Evolutionary conservation across 2,329 filamentous ascomycete genomes (phyloP).

Genomic region (Trichoderma sp.): DNA sequence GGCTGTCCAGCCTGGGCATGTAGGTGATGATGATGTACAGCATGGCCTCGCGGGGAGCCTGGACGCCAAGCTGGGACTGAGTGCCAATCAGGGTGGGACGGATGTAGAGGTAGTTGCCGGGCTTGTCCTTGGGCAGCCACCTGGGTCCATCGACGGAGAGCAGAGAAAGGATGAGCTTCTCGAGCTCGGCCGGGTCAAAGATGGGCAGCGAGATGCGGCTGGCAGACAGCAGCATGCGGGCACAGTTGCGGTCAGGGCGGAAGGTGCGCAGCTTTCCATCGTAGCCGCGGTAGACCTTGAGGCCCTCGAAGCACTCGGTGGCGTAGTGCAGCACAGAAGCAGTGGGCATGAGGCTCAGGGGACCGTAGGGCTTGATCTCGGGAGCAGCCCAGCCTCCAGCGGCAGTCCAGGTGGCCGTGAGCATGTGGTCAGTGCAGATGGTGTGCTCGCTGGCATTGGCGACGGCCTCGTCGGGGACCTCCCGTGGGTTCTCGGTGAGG

Average conservation of each 20-base stretch:
- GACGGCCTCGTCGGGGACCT: conserved; percentile 55
- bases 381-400: conserved; percentile 72
- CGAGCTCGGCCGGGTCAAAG: conserved; percentile 72
- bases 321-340: conserved; percentile 85
- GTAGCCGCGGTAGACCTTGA: conserved; percentile 78
- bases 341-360: conserved; percentile 77
- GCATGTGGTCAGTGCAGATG: conserved; percentile 85
- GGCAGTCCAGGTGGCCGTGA: conserved; percentile 70
- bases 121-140: conserved; percentile 74
- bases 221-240: conserved; percentile 64
- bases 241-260: conserved; percentile 73
- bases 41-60: conserved; percentile 78
- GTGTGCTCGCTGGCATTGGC: conserved; percentile 55
- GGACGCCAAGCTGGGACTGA: conserved; percentile 78
- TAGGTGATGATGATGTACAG: conserved; percentile 78
- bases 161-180: conserved; percentile 73
- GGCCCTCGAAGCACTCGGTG: conserved; percentile 87
- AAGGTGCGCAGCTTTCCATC: conserved; percentile 77
- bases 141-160: conserved; percentile 73
- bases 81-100: conserved; percentile 87
- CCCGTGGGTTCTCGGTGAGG: conserved; percentile 53
- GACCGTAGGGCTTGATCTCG: conserved; percentile 75
- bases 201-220: conserved; percentile 72
- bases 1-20: conserved; percentile 61
- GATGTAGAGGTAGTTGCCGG: conserved; percentile 78